A percentile compares a stretch with the other conserved stretches of the same genome.
Conservation (phyloP, 2,329 filamentous ascomycete genomes). For the Xylaria sp. region DNA sequence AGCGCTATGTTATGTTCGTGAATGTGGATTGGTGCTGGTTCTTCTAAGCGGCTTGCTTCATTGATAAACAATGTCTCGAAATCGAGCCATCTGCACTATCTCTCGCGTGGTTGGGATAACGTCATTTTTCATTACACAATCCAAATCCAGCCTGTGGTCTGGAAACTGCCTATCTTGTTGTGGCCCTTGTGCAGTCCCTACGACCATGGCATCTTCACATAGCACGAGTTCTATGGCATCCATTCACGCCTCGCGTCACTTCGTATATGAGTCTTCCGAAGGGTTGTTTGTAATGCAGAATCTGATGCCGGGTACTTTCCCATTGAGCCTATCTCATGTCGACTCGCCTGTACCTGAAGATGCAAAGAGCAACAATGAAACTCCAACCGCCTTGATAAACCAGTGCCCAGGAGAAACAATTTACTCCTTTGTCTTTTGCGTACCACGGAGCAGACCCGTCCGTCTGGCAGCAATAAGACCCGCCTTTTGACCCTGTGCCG, state of each 20-base stretch:
- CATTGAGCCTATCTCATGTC: constrained; percentile 47
- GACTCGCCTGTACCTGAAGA: constrained; percentile 54
- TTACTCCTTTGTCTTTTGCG: constrained; percentile 99
- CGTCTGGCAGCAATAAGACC: constrained; percentile 99
- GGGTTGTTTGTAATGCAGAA: constrained; percentile 28
- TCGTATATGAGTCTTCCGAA: constrained; percentile 20
- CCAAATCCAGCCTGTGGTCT: constrained; percentile 21
- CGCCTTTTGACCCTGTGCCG: constrained; percentile 98
- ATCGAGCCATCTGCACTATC: too few relatives aligned
- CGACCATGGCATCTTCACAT: constrained; percentile 24
- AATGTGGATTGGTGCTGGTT: too few relatives aligned
- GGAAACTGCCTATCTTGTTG: constrained; percentile 26
- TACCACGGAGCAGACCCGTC: constrained; percentile 99
- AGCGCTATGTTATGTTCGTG: too few relatives aligned
- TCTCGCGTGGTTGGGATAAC: constrained; percentile 15
- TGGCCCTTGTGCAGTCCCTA: constrained; percentile 20
- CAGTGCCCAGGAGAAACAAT: constrained; percentile 45
- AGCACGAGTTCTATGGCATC: constrained; percentile 17
- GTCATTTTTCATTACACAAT: constrained; percentile 30
- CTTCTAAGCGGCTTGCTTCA: too few relatives aligned
- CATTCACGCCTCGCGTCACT: constrained; percentile 31
- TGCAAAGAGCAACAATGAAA: constrained; percentile 67
- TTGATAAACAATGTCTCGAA: too few relatives aligned
- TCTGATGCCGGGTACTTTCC: constrained; percentile 45
- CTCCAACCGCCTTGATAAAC: constrained; percentile 66